Evolutionary conservation across 2,329 filamentous ascomycete genomes (phyloP), one percentile per base, ranked within the genome.

Genomic region (Aspergillus persii): DNA sequence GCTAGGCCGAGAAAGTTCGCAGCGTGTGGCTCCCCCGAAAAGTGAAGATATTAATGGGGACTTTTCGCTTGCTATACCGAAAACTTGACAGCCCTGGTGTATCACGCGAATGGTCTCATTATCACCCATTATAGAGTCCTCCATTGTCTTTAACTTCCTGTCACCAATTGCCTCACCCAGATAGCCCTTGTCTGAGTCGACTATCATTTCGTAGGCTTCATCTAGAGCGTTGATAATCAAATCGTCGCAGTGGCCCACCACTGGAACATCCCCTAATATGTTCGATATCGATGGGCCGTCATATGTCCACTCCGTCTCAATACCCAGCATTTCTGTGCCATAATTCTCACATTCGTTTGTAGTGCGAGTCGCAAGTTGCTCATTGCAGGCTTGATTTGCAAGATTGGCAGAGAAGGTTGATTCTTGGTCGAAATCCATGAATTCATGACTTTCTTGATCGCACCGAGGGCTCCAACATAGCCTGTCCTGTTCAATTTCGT

Each of bases 191-290:
- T 46, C 54, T 26, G 54, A 29, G 26, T 53, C 9, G 41, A 58
- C 39, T 27, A 58, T 58, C 56, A 58, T 44, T 12, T 53, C 23
- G 23, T 53, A 57, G n/a, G 50, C 50, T 8, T 41, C 50, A 41
- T 31, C 44, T 29, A 57, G 26, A 29, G 56, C 36, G 23, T 58
- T 50, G 23, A 11, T 15, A 9, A 41, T 7, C 18, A 57, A 36
- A 53, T 29, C 30, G 8, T n/a, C 47, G 31, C 36, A 8, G 26
- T 48, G 23, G 23, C 12, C 18, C 23, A 29, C n/a, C 18, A 12
- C 46, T 18, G 2, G 47, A 31, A 3, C 44, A 23, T 47, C 27
- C 8, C 12, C 44, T 26, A 9, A 12, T 47, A 7, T 8, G 11
- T 47, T 47, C 26, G 8, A 27, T 27, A 47, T 11, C 26, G 6